Percentiles rank a stretch among this genome's conserved stretches.
phyloP scores from a whole-genome alignment of 257 asterid genomes.

The Fraxinus anomala region DNA sequence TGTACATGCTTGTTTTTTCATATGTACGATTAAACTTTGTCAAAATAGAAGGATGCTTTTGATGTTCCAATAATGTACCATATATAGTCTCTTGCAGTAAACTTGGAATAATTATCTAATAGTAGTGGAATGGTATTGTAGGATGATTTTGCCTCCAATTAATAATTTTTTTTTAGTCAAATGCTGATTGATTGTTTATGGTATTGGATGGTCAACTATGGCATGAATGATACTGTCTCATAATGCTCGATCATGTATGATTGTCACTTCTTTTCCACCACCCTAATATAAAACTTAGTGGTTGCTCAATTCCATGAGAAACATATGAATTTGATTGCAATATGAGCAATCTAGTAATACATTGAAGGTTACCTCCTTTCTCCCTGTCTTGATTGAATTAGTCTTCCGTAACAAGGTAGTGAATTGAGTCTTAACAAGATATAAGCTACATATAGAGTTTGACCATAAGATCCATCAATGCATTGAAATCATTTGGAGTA shows the following conservation, averaged over 20 bases:
- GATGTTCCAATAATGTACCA: conserved; percentile 17
- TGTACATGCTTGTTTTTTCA: conserved; percentile 22
- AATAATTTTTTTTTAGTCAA: too few relatives aligned
- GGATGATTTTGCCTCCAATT: not conserved
- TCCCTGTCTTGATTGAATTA: not conserved
- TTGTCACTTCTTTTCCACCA: too few relatives aligned
- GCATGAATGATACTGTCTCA: not conserved
- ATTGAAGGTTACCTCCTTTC: not conserved
- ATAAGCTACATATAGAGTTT: not conserved
- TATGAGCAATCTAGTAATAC: not conserved
- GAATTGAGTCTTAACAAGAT: not conserved
- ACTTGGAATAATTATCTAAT: not conserved
- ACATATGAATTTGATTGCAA: not conserved
- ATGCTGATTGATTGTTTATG: not conserved
- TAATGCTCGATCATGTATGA: not conserved
- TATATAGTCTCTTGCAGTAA: conserved; percentile 8
- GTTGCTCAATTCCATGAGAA: not conserved
- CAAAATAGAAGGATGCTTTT: conserved; percentile 17
- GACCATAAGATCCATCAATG: not conserved
- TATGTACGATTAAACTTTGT: conserved; percentile 19
- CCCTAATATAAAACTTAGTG: too few relatives aligned
- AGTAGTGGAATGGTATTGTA: not conserved
- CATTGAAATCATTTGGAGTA: not conserved
- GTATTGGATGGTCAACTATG: not conserved
- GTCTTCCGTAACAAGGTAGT: not conserved